Percentiles rank a stretch among this genome's conserved stretches.
phyloP scores from a whole-genome alignment of 2,329 filamentous ascomycete genomes.

The Dactylellina drechsleri region DNA sequence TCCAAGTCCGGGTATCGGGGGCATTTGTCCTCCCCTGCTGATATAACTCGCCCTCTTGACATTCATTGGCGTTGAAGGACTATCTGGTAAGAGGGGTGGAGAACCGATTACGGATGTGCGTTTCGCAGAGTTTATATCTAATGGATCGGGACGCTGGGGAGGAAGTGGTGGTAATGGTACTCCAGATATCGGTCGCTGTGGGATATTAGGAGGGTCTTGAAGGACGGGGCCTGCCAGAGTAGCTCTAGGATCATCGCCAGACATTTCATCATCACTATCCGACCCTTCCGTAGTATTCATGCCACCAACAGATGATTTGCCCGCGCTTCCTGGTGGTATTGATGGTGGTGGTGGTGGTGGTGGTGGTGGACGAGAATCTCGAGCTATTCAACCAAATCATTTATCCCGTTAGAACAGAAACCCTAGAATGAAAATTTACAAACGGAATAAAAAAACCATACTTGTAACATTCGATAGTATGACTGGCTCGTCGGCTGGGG shows the following conservation, averaged over 20 bases:
- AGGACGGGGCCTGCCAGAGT: slow-evolving; percentile 60
- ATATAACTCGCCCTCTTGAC: slow-evolving; percentile 57
- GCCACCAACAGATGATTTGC: slow-evolving; percentile 7
- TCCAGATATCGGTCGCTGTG: slow-evolving; percentile 17
- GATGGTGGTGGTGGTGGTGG: slow-evolving; percentile 59
- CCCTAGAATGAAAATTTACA: no score
- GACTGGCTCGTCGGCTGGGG: slow-evolving; percentile 32
- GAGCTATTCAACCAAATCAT: slow-evolving; percentile 56
- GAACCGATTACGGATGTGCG: slow-evolving; percentile 49
- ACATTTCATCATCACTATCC: slow-evolving; percentile 88
- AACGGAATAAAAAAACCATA: neutral
- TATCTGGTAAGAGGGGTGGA: slow-evolving; percentile 70
- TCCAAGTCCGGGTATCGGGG: slow-evolving; percentile 60
- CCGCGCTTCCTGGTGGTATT: slow-evolving; percentile 59
- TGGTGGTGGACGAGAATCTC: slow-evolving; percentile 61
- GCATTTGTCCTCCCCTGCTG: slow-evolving; percentile 56
- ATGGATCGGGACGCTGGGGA: slow-evolving; percentile 21
- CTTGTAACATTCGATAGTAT: slow-evolving; percentile 7
- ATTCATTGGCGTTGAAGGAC: slow-evolving; percentile 62
- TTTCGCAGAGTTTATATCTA: slow-evolving; percentile 27
- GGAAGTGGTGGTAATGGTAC: slow-evolving; percentile 63
- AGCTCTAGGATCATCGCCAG: slow-evolving; percentile 65
- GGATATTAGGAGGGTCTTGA: slow-evolving; percentile 16
- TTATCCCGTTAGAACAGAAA: slow-evolving; percentile 5
- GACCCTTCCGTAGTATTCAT: slow-evolving; percentile 70